These are phyloP conservation scores for Brassica cretica DNA, from an alignment of 345 rosid species.

Conservation along the genomic window DNA sequence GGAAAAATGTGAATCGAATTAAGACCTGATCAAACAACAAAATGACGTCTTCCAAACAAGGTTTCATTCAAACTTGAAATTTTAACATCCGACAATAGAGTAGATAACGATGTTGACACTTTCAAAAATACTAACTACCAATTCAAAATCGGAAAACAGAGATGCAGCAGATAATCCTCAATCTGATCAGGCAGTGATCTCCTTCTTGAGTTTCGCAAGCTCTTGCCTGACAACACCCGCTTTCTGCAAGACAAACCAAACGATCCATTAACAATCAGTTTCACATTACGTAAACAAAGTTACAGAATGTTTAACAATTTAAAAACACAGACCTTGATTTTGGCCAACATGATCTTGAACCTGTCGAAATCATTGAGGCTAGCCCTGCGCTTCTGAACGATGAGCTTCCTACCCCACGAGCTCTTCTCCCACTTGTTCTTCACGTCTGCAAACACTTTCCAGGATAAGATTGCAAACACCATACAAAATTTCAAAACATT, in stretches of 20 bases:
- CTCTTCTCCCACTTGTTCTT: constrained; percentile 80
- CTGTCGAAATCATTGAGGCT: constrained; percentile 74
- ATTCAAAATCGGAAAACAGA: constrained; percentile 21
- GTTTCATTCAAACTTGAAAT: constrained; percentile 18
- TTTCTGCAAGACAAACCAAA: constrained; percentile 37
- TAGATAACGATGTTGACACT: neutral
- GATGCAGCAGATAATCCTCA: neutral
- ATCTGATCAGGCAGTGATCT: constrained; percentile 34
- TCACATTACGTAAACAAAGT: neutral
- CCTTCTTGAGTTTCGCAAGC: constrained; percentile 55
- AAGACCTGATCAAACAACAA: constrained; percentile 19
- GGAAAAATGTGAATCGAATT: neutral
- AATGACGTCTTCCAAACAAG: neutral
- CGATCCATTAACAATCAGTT: neutral
- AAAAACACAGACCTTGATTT: constrained; percentile 56
- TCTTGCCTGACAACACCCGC: constrained; percentile 59
- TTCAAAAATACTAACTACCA: constrained; percentile 21
- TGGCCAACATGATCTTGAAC: constrained; percentile 84
- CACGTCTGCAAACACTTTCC: constrained; percentile 48
- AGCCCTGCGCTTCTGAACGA: constrained; percentile 68
- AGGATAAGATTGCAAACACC: neutral
- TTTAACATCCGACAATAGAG: constrained; percentile 5
- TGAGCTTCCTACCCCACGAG: constrained; percentile 81
- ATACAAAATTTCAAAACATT: neutral
- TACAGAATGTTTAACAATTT: neutral